These are phyloP conservation scores for Oxyria digyna DNA, from an alignment of 148 eudicot genomes.

Conservation along the genomic window DNA sequence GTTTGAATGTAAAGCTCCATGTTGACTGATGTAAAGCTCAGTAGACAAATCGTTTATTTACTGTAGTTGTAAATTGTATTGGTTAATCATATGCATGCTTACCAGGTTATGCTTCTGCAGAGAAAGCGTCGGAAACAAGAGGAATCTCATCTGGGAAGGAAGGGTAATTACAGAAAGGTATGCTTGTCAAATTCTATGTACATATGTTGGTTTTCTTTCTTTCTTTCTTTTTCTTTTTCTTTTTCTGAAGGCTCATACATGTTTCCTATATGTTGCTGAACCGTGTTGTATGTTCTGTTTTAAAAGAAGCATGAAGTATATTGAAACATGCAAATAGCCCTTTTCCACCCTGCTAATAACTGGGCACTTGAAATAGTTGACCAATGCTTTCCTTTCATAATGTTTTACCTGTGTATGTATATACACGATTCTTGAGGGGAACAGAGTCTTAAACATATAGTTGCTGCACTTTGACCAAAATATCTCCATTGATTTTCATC, in stretches of 20 bases:
- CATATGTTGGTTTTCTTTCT: background rate
- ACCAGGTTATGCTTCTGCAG: slow-evolving; percentile 11
- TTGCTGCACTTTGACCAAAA: background rate
- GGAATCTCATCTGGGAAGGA: slow-evolving; percentile 24
- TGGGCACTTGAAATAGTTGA: background rate
- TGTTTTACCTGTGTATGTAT: background rate
- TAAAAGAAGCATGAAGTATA: background rate
- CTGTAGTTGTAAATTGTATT: background rate
- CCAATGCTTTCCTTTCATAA: background rate
- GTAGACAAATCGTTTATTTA: background rate
- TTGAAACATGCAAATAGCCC: background rate
- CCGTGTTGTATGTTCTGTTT: background rate
- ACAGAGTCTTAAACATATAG: background rate
- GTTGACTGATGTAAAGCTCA: background rate
- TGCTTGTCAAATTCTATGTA: background rate
- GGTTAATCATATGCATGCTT: background rate
- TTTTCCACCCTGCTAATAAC: background rate
- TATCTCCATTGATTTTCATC: background rate
- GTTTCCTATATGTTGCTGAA: background rate
- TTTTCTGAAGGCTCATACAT: background rate
- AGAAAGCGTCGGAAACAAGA: slow-evolving; percentile 36
- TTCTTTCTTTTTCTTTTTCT: too few species aligned
- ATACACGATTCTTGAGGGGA: background rate
- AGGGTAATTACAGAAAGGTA: slow-evolving; percentile 36
- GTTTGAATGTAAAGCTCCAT: background rate